Base-by-base conservation (phyloP, 192 early-diverging fungal genomes). In the Umbelopsis vinacea region DNA sequence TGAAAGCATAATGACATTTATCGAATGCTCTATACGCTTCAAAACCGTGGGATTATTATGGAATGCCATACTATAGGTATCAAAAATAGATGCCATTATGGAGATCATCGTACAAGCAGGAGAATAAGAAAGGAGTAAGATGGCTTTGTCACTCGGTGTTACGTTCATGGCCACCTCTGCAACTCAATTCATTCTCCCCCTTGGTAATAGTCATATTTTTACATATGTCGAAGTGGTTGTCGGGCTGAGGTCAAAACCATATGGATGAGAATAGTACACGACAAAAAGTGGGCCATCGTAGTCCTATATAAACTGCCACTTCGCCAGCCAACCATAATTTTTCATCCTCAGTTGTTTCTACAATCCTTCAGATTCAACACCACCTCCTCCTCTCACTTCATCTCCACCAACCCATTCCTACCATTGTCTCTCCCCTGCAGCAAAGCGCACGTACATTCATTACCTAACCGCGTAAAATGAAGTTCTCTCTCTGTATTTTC, bases 51-150 rank as follows among this genome's bases (percentile, higher is more conserved):
- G 11, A 43, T 7, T 12, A 6, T 43, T 1, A 43, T 12, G 11
- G 40, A 43, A 43, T 35, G 17, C 17, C 17, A 63, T 35, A 29
- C 26, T n/a, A 6, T 14, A 37, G 33, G 57, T 17, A 37, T 35
- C 57, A 37, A 63, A 63, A 37, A 37, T 21, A 50, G 48, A 17
- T 50, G n/a, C 19, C 33, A 37, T 37, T 63, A 63, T 35, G 57
- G 57, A 63, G 57, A 63, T 63, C 57, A 12, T 19, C 57, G 29
- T 26, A 38, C 15, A 21, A 1, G 48, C 0, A n/a, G 57, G 57
- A 54, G 53, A 54, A 54, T 63, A 19, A n/a, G 57, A 63, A 63
- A 63, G 57, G 57, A 63, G 57, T 63, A 63, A 37, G 57, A 37
- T 11, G 33, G 57, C 57, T 63, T 63, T 63, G 26, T 63, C 4